Evolutionary conservation across 2,329 filamentous ascomycete species (phyloP), one percentile per base, ranked within the genome.

Genomic region (Monosporascus sp.): DNA sequence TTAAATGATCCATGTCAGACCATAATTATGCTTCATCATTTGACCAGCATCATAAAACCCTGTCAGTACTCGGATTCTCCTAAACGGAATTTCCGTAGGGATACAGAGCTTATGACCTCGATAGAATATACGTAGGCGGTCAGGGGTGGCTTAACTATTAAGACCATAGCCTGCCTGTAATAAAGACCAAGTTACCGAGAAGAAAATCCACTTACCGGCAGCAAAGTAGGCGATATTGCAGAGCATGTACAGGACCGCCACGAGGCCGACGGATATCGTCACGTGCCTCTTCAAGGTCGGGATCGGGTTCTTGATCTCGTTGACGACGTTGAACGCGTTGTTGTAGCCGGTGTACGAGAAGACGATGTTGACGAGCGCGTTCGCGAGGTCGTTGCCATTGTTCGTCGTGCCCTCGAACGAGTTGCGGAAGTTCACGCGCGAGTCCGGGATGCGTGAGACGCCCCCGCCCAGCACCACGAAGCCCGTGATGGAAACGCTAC

Each of bases 151-250:
- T 35, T 14, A 35, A 14, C 31, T 31, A 35, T 14, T 14, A 35
- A 5, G 31, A 11, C 31, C 31, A 35, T 0, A 35, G 5, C 31
- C 31, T 35, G 11, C 11, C 31, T 35, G 11, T 35, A 14, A 5
- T 5, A 35, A 5, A 24, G 22, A 18, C 6, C 31, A 43, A 18
- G 24, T 39, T 8, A 22, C 38, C 18, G 37, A 37, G 20, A 37
- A 31, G 27, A 31, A 31, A 3, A 31, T 35, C 3, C 5, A 55
- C 53, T 55, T 37, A 71, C 70, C 76, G 5, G 79, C 80, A 1
- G 81, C 70, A 56, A 85, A 83, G 63, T 82, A 85, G 0, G 82
- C 82, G 27, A 85, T 70, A 50, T 85, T 85, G 50, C 76, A 79
- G 1, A 85, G 63, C 11, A 82, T 72, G 64, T 84, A 85, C 0